These are phyloP conservation scores for Allium cepa DNA, from an alignment of 106 monocot species.

Conservation along the genomic window DNA sequence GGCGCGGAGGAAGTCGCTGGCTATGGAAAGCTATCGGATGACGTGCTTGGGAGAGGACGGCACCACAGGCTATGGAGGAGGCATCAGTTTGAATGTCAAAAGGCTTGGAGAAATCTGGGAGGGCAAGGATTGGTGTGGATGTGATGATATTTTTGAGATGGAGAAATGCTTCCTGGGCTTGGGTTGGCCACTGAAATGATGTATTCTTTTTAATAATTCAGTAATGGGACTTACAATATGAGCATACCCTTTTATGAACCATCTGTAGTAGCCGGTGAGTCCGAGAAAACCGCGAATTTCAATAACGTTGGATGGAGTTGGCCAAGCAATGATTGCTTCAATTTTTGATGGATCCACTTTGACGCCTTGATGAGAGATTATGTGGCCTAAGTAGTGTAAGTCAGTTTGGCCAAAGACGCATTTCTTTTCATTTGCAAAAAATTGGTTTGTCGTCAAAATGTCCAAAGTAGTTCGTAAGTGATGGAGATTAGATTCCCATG, in stretches of 20 bases:
- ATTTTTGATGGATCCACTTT: background rate
- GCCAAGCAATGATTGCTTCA: background rate
- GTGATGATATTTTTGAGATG: background rate
- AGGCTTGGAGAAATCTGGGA: background rate
- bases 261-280: background rate
- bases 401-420: background rate
- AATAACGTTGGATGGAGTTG: background rate
- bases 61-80: background rate
- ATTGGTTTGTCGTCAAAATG: background rate
- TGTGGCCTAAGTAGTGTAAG: background rate
- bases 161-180: background rate
- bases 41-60: background rate
- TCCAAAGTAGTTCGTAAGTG: background rate
- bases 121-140: background rate
- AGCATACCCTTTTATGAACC: background rate
- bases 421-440: background rate
- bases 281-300: background rate
- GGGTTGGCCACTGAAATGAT: background rate
- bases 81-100: background rate
- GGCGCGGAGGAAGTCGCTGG: background rate
- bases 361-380: background rate
- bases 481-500: background rate
- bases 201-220: background rate
- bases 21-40: background rate
- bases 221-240: too few relatives aligned